Evolutionary conservation across 495 filamentous ascomycete genomes (phyloP).

Genomic region (Hypoxylon intermedium): DNA sequence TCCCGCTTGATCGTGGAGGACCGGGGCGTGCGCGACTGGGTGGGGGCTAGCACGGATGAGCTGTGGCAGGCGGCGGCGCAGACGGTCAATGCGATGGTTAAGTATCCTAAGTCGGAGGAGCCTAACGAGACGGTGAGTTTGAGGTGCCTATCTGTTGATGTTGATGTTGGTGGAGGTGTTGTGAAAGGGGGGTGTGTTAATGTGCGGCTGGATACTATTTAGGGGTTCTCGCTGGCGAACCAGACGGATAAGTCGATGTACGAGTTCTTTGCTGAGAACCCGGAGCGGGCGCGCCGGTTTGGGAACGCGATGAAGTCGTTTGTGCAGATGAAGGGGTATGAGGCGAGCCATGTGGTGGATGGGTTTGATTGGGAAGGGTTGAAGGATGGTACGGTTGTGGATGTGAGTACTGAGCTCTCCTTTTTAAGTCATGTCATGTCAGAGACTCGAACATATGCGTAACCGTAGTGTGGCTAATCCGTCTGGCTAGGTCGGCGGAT

Average conservation of each 20-base stretch:
- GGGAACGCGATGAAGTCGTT: constrained; percentile 25
- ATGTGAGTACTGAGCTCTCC: constrained; percentile 27
- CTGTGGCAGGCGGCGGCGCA: constrained; percentile 45
- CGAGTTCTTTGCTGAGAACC: constrained; percentile 5
- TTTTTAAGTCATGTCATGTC: neutral
- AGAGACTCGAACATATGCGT: constrained; percentile 3
- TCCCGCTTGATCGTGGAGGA: constrained; percentile 45
- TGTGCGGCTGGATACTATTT: too few relatives aligned
- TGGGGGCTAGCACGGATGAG: constrained; percentile 46
- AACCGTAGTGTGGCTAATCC: neutral
- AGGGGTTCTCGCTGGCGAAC: constrained; percentile 18
- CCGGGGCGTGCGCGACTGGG: constrained; percentile 40
- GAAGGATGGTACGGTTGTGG: constrained; percentile 41
- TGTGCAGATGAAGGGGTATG: constrained; percentile 35
- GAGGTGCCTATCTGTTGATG: too few relatives aligned
- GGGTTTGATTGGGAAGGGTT: constrained; percentile 43
- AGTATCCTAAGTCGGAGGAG: constrained; percentile 33
- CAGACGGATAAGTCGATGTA: constrained; percentile 11
- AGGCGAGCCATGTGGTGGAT: constrained; percentile 39
- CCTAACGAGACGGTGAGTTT: constrained; percentile 39
- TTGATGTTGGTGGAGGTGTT: too few relatives aligned
- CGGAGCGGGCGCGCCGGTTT: constrained; percentile 21
- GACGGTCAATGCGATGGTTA: constrained; percentile 25
- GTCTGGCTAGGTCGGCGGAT: constrained; percentile 49
- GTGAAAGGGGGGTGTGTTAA: too few relatives aligned